Percentiles rank a stretch among this genome's conserved stretches.
These are phyloP conservation scores for Westerdykella ornata DNA, from an alignment of 2,329 filamentous ascomycete genomes.

Conservation along the genomic window DNA sequence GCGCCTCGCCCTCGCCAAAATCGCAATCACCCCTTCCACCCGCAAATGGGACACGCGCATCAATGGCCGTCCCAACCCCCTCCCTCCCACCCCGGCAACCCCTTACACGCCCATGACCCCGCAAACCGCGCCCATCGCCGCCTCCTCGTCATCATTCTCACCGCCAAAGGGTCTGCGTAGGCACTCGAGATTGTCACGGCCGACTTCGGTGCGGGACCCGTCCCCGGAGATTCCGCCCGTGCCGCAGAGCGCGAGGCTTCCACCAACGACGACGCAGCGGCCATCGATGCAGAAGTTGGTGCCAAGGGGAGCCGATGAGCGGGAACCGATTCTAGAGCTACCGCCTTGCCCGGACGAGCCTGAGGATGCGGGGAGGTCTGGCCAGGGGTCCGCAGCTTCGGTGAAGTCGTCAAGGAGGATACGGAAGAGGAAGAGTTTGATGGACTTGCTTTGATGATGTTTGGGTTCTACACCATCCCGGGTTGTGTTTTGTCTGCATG, in stretches of 20 bases:
- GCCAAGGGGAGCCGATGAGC: slow-evolving; percentile 32
- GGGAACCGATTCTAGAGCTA: slow-evolving; percentile 29
- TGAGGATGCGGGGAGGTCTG: background rate
- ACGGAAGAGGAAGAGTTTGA: slow-evolving; percentile 34
- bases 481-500: too few relatives aligned
- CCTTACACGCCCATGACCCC: slow-evolving; percentile 31
- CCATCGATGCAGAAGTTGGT: slow-evolving; percentile 19
- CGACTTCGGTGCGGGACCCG: slow-evolving; percentile 15
- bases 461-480: too few relatives aligned
- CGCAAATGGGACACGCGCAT: slow-evolving; percentile 28
- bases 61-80: slow-evolving; percentile 14
- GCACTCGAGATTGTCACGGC: background rate
- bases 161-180: slow-evolving; percentile 3
- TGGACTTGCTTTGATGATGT: slow-evolving; percentile 24
- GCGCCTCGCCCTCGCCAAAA: slow-evolving; percentile 34
- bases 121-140: slow-evolving; percentile 23
- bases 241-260: slow-evolving; percentile 6
- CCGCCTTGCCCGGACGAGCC: slow-evolving; percentile 24
- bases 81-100: slow-evolving; percentile 20
- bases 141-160: slow-evolving; percentile 3
- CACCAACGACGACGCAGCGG: slow-evolving; percentile 6
- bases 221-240: slow-evolving; percentile 21
- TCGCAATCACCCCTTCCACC: slow-evolving; percentile 31
- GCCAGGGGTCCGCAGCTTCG: background rate
- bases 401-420: slow-evolving; percentile 18